Conservation (phyloP, 306 rosid genomes). For the Rosa chinensis region DNA sequence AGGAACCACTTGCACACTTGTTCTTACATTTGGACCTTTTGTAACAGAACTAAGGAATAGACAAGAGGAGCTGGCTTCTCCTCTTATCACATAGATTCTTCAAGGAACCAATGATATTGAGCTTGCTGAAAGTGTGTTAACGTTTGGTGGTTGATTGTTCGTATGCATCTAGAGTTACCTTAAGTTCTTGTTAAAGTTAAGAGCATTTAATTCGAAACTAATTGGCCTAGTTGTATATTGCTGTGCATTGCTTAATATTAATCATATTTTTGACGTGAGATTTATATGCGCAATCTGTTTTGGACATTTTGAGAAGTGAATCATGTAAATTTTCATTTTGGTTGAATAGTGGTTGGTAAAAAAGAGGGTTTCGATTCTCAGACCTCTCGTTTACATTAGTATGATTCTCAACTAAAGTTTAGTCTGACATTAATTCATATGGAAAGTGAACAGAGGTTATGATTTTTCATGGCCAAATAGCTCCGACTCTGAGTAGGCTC, state of each 20-base stretch:
- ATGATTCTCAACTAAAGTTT: not conserved
- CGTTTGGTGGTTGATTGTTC: not conserved
- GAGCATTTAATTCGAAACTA: not conserved
- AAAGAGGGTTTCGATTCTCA: not conserved
- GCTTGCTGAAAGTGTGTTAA: not conserved
- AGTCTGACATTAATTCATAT: not conserved
- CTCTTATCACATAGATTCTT: not conserved
- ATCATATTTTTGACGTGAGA: not conserved
- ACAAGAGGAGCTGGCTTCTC: not conserved
- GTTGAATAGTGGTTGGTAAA: not conserved
- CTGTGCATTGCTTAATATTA: not conserved
- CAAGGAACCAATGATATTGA: conserved; percentile 1
- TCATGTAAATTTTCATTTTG: not conserved
- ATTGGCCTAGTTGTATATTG: not conserved
- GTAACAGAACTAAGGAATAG: not conserved
- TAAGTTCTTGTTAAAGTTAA: not conserved
- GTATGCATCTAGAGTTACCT: not conserved
- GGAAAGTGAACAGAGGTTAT: not conserved
- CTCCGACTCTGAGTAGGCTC: not conserved
- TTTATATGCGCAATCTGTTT: not conserved
- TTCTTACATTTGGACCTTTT: not conserved
- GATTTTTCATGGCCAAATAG: not conserved
- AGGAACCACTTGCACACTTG: conserved; percentile 3
- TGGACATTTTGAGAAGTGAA: not conserved
- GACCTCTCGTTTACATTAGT: not conserved